phyloP scores from a whole-genome alignment of 495 filamentous ascomycete genomes.

The Staphylotrichum longicolle region DNA sequence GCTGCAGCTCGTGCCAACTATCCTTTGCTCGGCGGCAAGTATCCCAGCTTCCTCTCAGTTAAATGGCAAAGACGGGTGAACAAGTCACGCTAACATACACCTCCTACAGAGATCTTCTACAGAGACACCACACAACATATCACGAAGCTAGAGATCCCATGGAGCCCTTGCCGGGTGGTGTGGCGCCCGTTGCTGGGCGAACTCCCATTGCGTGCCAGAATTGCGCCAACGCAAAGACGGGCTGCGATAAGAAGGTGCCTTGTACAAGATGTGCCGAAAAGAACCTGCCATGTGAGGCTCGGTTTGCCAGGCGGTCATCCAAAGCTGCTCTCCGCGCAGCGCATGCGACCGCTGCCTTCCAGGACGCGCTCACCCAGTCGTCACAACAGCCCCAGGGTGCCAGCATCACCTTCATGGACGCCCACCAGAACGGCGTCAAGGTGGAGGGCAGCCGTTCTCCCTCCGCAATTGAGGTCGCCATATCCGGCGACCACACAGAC shows the following conservation, averaged over 20 bases:
- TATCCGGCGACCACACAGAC: conserved; percentile 30
- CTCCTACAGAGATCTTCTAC: conserved; percentile 54
- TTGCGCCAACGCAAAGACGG: conserved; percentile 62
- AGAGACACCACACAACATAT: conserved; percentile 55
- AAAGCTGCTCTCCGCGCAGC: conserved; percentile 47
- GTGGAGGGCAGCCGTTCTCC: conserved; percentile 28
- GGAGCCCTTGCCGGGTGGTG: conserved; percentile 39
- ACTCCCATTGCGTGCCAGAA: conserved; percentile 57
- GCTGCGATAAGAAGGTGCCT: conserved; percentile 65
- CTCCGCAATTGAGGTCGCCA: conserved; percentile 28
- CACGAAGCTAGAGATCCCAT: conserved; percentile 47
- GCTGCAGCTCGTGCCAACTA: conserved; percentile 58
- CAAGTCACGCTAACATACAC: conserved; percentile 22
- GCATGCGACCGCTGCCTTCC: conserved; percentile 33
- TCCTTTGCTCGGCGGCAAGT: conserved; percentile 60
- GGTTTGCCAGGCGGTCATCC: conserved; percentile 56
- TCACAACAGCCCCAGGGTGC: conserved; percentile 30
- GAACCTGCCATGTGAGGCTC: conserved; percentile 53
- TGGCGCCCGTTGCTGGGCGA: conserved; percentile 38
- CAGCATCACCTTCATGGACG: conserved; percentile 40
- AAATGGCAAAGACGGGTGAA: neutral
- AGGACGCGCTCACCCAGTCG: conserved; percentile 18
- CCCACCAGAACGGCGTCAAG: conserved; percentile 31
- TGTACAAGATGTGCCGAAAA: conserved; percentile 58
- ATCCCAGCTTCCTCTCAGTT: conserved; percentile 1